Conservation (phyloP, 306 rosid genomes). For the Cucumis melo region DNA sequence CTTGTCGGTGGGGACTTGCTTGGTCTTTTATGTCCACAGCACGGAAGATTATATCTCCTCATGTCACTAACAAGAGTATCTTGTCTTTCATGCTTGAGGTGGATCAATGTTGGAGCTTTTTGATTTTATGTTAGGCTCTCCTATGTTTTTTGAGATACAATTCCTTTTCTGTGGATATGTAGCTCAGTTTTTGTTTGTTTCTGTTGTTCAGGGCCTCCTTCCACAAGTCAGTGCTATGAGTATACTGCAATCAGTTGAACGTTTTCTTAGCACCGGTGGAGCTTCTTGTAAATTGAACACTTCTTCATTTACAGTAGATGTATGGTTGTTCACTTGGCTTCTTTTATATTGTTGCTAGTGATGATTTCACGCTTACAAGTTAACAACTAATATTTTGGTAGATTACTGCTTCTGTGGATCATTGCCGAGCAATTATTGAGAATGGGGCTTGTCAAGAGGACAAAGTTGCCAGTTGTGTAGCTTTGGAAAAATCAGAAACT, state of each 20-base stretch:
- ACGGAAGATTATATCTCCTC: slow-evolving; percentile 28
- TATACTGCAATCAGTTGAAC: slow-evolving; percentile 51
- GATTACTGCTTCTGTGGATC: slow-evolving; percentile 37
- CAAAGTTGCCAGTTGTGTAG: slow-evolving; percentile 17
- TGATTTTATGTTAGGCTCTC: neutral
- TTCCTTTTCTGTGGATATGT: neutral
- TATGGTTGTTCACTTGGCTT: slow-evolving; percentile 22
- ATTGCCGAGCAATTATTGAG: slow-evolving; percentile 41
- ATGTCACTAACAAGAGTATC: slow-evolving; percentile 36
- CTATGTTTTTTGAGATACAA: neutral
- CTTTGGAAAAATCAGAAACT: slow-evolving; percentile 14
- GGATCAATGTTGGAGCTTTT: neutral
- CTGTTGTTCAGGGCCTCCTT: slow-evolving; percentile 42
- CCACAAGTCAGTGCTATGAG: slow-evolving; percentile 53
- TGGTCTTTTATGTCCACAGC: slow-evolving; percentile 73
- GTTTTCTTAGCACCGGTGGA: slow-evolving; percentile 33
- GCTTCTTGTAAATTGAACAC: slow-evolving; percentile 48
- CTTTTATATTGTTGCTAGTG: neutral
- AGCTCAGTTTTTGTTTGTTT: slow-evolving; percentile 3
- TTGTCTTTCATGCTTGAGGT: slow-evolving; percentile 59
- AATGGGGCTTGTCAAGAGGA: slow-evolving; percentile 19
- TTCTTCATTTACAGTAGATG: slow-evolving; percentile 61
- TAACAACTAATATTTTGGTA: slow-evolving; percentile 15
- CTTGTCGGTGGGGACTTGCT: slow-evolving; percentile 82
- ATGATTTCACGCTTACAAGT: slow-evolving; percentile 7